A percentile compares a stretch with the other conserved stretches of the same genome.
phyloP scores from a whole-genome alignment of 2,329 filamentous ascomycete species.

The Elsinoe ampelina region DNA sequence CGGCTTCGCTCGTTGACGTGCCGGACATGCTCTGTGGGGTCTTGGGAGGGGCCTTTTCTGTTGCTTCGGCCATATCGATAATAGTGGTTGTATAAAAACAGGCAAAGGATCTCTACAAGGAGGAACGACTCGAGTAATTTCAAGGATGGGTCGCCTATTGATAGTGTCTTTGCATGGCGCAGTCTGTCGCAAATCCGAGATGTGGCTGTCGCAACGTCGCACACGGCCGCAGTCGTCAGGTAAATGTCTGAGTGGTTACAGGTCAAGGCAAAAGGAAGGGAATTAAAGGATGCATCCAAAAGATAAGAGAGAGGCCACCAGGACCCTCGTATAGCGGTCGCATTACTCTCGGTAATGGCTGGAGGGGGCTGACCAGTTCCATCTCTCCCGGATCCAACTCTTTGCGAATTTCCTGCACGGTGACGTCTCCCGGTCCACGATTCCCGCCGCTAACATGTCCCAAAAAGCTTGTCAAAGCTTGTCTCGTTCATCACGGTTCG shows the following conservation, averaged over 20 bases:
- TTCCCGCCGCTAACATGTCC: neutral
- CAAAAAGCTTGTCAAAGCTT: slow-evolving; percentile 10
- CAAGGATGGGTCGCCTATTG: neutral
- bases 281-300: neutral
- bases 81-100: neutral
- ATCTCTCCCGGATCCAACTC: neutral
- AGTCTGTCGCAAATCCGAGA: neutral
- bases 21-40: slow-evolving; percentile 10
- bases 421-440: neutral
- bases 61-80: neutral
- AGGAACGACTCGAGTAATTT: neutral
- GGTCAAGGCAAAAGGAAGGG: neutral
- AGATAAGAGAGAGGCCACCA: neutral
- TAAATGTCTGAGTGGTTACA: neutral
- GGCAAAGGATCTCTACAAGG: neutral
- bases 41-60: slow-evolving; percentile 1
- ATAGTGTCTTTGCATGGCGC: slow-evolving; percentile 9
- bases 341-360: neutral
- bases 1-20: neutral
- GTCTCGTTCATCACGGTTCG: neutral
- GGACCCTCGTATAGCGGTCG: neutral
- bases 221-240: neutral
- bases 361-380: neutral
- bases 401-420: neutral
- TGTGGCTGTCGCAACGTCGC: neutral